A percentile compares a stretch with the other conserved stretches of the same genome.
Conservation (phyloP, 169 alveolate species). For the Plasmodium inui region DNA sequence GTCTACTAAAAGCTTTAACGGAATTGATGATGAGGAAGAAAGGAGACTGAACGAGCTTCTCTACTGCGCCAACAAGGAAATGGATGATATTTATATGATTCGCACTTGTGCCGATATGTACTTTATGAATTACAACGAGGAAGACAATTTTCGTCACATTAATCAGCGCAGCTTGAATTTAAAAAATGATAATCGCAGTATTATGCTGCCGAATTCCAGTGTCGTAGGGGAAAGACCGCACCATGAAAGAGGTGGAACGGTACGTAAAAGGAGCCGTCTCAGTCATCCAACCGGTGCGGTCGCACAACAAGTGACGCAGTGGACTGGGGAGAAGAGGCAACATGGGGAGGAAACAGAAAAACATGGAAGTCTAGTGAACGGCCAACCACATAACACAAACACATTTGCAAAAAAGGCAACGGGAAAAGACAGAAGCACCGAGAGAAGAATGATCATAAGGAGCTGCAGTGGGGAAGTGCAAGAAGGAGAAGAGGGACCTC, state of each 20-base stretch:
- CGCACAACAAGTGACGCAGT: neutral
- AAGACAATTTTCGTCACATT: neutral
- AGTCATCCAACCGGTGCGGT: neutral
- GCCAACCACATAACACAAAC: neutral
- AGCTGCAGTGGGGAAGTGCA: neutral
- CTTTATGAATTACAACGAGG: conserved; percentile 12
- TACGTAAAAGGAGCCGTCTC: neutral
- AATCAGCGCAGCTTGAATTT: neutral
- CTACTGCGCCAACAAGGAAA: neutral
- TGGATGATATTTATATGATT: neutral
- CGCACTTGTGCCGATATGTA: conserved; percentile 5
- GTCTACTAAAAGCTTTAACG: neutral
- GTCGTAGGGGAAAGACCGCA: neutral
- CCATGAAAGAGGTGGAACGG: neutral
- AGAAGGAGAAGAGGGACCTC: neutral
- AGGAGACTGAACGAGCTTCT: conserved; percentile 15
- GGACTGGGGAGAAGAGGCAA: neutral
- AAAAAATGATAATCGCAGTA: neutral
- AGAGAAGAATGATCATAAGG: neutral
- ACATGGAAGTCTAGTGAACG: neutral
- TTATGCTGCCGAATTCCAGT: neutral
- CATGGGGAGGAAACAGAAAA: neutral
- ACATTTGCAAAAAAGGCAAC: neutral
- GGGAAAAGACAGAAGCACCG: neutral
- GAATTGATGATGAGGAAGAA: conserved; percentile 12